Evolutionary conservation across 768 basidiomycete species (phyloP).

Genomic region (Podaxis sp.): DNA sequence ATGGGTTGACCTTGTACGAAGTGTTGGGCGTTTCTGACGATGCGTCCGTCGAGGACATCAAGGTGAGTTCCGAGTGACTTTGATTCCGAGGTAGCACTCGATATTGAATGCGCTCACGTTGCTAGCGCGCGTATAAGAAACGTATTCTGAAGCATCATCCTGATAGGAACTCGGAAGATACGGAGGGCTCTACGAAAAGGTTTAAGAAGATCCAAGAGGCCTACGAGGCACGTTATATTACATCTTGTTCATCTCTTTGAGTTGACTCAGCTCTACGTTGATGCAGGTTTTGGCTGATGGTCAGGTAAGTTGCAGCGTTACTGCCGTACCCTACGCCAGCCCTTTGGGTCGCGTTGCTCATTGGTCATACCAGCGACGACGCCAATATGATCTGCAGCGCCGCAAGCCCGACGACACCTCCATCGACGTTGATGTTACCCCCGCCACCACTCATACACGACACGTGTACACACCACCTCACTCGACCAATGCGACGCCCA

Average conservation of each 20-base stretch:
- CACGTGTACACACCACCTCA: background rate
- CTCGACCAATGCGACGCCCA: background rate
- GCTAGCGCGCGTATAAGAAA: slow-evolving; percentile 60
- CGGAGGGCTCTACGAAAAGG: slow-evolving; percentile 64
- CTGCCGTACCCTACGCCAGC: background rate
- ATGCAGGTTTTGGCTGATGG: background rate
- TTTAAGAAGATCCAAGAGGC: slow-evolving; percentile 76
- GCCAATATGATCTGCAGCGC: slow-evolving; percentile 1
- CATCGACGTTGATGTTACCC: background rate
- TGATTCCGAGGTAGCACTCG: background rate
- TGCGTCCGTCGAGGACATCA: slow-evolving; percentile 22
- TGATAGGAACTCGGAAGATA: slow-evolving; percentile 68
- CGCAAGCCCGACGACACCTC: background rate
- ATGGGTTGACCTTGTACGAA: slow-evolving; percentile 23
- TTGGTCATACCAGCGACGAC: background rate
- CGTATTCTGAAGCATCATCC: slow-evolving; percentile 67
- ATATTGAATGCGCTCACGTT: background rate
- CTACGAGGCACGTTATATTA: slow-evolving; percentile 52
- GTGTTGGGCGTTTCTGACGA: slow-evolving; percentile 20
- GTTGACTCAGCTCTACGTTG: background rate
- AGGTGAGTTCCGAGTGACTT: slow-evolving; percentile 12
- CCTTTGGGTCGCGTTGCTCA: background rate
- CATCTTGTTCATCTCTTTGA: too few species aligned
- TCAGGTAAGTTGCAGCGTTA: background rate
- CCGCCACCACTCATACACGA: background rate